Base-by-base conservation (phyloP, 2,329 filamentous ascomycete species). In the Rhytidhysteron rufulum region DNA sequence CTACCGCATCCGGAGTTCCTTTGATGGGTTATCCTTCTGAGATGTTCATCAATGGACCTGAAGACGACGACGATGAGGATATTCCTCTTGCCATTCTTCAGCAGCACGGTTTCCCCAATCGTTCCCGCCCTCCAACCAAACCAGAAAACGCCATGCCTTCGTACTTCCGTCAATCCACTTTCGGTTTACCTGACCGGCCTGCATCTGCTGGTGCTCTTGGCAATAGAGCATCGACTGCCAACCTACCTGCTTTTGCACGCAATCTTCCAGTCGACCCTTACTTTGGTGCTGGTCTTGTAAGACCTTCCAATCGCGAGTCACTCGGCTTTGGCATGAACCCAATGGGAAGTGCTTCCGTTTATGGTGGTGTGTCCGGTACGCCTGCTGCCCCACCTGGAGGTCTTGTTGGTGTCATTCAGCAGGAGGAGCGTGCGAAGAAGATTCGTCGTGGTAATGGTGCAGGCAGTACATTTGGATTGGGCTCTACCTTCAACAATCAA, bases 51-150 rank as follows among this genome's bases (percentile, higher is more conserved):
- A 52, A 63, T 19, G n/a, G 21, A 39, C 58, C 60, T 11, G 60
- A 62, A 34, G 55, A 65, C 34, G 54, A 58, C 11, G 31, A 41
- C 35, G 60, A 66, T 13, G 63, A 66, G 35, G 63, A 67, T 34
- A 51, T 66, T 18, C 63, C 63, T 20, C 47, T 67, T 9, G 63
- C 60, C n/a, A 62, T 67, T 27, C 55, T 67, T 16, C 52, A 51
- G 10, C 55, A 60, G 22, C 63, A 67, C 44, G 61, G 60, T 21
- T 65, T 65, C 36, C 62, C 63, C 7, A 60, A 47, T 40, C 47
- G 51, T 33, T 37, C 47, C 29, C 55, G 54, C 22, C 39, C 48
- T 2, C 61, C 60, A 6, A 54, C 43, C 15, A 55, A 59, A 38
- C 60, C 59, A 11, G 31, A 51, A 6, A 59, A 63, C 30, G 50